Evolutionary conservation across 345 rosid species (phyloP), one percentile per base, ranked within the genome.

Genomic region (Brassica nigra): DNA sequence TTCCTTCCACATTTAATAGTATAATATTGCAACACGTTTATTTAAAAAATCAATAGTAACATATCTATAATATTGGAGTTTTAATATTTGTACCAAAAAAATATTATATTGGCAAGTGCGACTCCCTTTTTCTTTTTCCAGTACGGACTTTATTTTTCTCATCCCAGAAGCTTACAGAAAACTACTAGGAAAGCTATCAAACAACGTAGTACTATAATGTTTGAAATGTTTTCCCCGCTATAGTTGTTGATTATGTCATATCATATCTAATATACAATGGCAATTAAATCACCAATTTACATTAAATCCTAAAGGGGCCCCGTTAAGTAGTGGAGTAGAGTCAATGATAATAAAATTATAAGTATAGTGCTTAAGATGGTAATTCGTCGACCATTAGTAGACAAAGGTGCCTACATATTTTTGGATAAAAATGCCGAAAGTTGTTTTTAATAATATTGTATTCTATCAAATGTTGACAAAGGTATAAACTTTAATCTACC

Each of bases 161-260:
- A 55, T n/a, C 30, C 57, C n/a, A 67, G 16, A 68, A 57, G 6
- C 37, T 34, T 27, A 37, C 30, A 61, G 31, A 62, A 0, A 44
- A 70, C 8, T 8, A 44, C n/a, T 12, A 12, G 27, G 36, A 37
- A 1, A 27, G 0, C 23, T 8, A 68, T 29, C 55, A 69, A 59
- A 59, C 61, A 58, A 76, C 57, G 65, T 66, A 58, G 64, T 4
- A 59, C 33, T 59, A 59, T 59, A 59, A 59, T 59, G 75, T 47
- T 49, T 62, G 66, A 34, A 12, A n/a, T 44, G 52, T 74, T 16
- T 8, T 8, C 28, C 61, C 44, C 14, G 33, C 65, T 62, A 62
- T 62, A 62, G 29, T 62, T 67, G 71, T 62, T 69, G 66, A 28
- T 74, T 80, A 80, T 75, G 83, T 69, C 75, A 74, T 74, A 68